Conservation (phyloP, 192 early-diverging fungal species). For the Jimgerdemannia flammicorona region DNA sequence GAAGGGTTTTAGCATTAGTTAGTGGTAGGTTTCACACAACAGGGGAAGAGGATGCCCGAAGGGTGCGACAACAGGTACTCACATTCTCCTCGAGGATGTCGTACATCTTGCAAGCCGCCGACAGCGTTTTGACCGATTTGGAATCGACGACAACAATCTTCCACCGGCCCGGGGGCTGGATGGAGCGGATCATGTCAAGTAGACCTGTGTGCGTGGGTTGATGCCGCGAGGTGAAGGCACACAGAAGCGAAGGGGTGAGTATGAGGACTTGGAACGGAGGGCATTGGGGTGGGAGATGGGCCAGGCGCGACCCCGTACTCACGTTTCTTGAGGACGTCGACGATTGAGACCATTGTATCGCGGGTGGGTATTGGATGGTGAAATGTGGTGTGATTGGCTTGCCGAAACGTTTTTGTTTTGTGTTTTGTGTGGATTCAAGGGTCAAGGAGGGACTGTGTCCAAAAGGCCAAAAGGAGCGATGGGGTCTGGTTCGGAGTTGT, state of each 20-base stretch:
- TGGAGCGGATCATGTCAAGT: slow-evolving; percentile 73
- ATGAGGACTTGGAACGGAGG: background rate
- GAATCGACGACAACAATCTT: slow-evolving; percentile 82
- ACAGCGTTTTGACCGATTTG: slow-evolving; percentile 68
- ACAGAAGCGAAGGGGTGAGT: background rate
- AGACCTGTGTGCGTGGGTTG: slow-evolving; percentile 33
- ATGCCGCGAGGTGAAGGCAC: background rate
- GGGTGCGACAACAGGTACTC: slow-evolving; percentile 36
- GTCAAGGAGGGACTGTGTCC: too few relatives aligned
- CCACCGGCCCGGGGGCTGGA: slow-evolving; percentile 72
- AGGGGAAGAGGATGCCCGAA: background rate
- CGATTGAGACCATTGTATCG: slow-evolving; percentile 29
- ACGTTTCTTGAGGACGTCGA: slow-evolving; percentile 33
- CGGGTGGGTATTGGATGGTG: background rate
- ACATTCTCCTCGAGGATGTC: slow-evolving; percentile 63
- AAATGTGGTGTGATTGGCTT: too few relatives aligned
- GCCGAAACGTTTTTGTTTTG: too few relatives aligned
- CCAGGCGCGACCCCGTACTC: background rate
- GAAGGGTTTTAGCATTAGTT: too few relatives aligned
- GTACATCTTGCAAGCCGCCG: slow-evolving; percentile 74
- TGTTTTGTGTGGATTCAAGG: too few relatives aligned
- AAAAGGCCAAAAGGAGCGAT: too few relatives aligned
- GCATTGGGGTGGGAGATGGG: background rate
- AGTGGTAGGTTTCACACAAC: too few relatives aligned
- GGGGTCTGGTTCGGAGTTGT: too few relatives aligned